These are phyloP conservation scores for Ascochyta clinopodiicola DNA, from an alignment of 2,329 filamentous ascomycete genomes.

Conservation along the genomic window DNA sequence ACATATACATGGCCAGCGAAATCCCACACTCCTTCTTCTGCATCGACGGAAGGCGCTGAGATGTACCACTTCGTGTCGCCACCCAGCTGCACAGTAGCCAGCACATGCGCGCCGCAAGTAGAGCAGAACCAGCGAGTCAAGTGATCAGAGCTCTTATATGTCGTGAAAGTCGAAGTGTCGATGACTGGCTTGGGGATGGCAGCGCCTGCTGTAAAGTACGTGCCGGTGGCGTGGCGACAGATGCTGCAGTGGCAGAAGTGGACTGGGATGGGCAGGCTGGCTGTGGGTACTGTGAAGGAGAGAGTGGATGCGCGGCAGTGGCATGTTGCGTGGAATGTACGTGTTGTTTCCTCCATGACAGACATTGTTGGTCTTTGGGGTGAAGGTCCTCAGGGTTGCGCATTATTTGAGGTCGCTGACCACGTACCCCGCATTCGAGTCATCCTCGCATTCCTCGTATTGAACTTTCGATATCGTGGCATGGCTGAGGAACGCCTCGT, in stretches of 20 bases:
- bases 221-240: constrained; percentile 58
- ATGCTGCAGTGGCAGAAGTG: constrained; percentile 60
- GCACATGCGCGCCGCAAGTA: constrained; percentile 57
- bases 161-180: constrained; percentile 21
- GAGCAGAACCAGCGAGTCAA: constrained; percentile 58
- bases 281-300: constrained; percentile 43
- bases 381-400: not conserved
- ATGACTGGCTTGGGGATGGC: constrained; percentile 46
- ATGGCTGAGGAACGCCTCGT: not conserved
- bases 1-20: constrained; percentile 42
- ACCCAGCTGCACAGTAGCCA: constrained; percentile 14
- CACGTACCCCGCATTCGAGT: constrained; percentile 2
- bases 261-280: constrained; percentile 46
- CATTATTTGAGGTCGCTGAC: not conserved
- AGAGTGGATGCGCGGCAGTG: constrained; percentile 33
- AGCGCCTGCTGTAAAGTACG: constrained; percentile 55
- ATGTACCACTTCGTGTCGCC: constrained; percentile 19
- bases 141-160: constrained; percentile 53
- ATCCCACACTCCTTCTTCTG: constrained; percentile 36
- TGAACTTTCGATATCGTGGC: not conserved
- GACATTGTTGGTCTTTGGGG: not conserved
- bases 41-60: constrained; percentile 37
- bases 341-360: not conserved
- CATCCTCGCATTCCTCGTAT: constrained; percentile 5
- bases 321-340: constrained; percentile 12